Conservation (phyloP, 176 grass and related monocot species). For the Avena atlantica region DNA sequence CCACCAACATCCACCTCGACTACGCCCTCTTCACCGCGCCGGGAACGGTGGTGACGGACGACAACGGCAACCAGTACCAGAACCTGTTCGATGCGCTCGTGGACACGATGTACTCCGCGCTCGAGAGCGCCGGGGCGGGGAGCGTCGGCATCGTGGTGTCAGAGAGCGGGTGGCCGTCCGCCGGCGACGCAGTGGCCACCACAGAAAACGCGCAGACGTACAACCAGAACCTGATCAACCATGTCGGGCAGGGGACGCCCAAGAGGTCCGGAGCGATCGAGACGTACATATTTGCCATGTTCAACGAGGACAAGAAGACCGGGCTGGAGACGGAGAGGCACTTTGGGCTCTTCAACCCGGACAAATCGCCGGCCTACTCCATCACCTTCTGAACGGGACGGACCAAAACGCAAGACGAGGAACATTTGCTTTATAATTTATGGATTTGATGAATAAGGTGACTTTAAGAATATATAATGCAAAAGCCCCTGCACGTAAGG, state of each 20-base stretch:
- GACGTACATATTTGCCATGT: neutral
- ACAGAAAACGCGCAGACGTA: neutral
- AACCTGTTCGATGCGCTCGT: constrained; percentile 15
- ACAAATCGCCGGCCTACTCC: too few species aligned
- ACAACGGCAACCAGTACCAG: neutral
- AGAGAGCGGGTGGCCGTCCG: constrained; percentile 21
- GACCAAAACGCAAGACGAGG: too few species aligned
- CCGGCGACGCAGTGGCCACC: neutral
- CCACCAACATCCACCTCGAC: neutral
- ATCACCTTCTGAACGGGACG: too few species aligned
- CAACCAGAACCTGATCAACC: constrained; percentile 4
- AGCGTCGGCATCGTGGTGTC: neutral
- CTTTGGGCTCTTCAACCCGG: too few species aligned
- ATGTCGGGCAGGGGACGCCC: neutral
- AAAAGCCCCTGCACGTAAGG: too few species aligned
- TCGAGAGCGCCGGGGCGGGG: neutral
- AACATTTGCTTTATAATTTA: too few species aligned
- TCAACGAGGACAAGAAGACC: neutral
- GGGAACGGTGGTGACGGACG: neutral
- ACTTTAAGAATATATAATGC: too few species aligned
- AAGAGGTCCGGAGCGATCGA: neutral
- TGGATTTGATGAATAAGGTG: too few species aligned
- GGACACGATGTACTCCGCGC: constrained; percentile 4
- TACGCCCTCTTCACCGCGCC: constrained; percentile 8
- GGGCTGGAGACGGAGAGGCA: neutral